Conservation (phyloP, 139 green algal species). For the Dunaliella primolecta region DNA sequence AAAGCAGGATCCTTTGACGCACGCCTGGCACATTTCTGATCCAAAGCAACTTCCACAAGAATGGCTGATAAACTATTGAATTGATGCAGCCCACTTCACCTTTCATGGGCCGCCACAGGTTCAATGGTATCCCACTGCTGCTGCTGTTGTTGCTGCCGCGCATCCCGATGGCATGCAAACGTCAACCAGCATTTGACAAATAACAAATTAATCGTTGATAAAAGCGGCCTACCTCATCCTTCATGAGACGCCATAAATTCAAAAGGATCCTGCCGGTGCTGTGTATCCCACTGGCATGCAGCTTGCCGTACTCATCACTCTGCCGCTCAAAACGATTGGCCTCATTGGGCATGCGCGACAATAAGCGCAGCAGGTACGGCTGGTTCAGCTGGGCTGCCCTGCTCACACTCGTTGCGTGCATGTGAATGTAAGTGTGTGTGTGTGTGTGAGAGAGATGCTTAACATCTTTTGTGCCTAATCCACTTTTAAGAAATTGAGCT, state of each 20-base stretch:
- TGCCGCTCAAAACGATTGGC: slow-evolving; percentile 30
- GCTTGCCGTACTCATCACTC: slow-evolving; percentile 78
- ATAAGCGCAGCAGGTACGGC: slow-evolving; percentile 51
- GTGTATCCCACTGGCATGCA: slow-evolving; percentile 56
- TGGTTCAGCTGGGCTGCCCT: slow-evolving; percentile 17
- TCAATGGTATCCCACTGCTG: too few relatives aligned
- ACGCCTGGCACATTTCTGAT: too few relatives aligned
- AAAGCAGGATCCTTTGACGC: too few relatives aligned
- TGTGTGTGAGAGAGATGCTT: too few relatives aligned
- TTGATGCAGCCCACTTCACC: slow-evolving; percentile 43
- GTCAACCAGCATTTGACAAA: too few relatives aligned
- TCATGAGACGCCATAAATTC: slow-evolving; percentile 89
- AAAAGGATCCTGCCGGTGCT: slow-evolving; percentile 86
- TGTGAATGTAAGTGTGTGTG: neutral
- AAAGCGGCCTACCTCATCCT: slow-evolving; percentile 40
- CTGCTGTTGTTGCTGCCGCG: too few relatives aligned
- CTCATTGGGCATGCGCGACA: slow-evolving; percentile 58
- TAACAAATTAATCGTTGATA: too few relatives aligned
- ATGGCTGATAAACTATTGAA: too few relatives aligned
- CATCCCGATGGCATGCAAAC: too few relatives aligned
- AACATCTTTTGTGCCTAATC: too few relatives aligned
- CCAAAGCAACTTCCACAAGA: too few relatives aligned
- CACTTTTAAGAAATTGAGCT: too few relatives aligned
- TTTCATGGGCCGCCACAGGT: slow-evolving; percentile 82
- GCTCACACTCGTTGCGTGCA: neutral